Percentiles rank a stretch among this genome's conserved stretches.
Evolutionary conservation across 2,329 filamentous ascomycete species (phyloP).

Genomic region (Alternaria atra): DNA sequence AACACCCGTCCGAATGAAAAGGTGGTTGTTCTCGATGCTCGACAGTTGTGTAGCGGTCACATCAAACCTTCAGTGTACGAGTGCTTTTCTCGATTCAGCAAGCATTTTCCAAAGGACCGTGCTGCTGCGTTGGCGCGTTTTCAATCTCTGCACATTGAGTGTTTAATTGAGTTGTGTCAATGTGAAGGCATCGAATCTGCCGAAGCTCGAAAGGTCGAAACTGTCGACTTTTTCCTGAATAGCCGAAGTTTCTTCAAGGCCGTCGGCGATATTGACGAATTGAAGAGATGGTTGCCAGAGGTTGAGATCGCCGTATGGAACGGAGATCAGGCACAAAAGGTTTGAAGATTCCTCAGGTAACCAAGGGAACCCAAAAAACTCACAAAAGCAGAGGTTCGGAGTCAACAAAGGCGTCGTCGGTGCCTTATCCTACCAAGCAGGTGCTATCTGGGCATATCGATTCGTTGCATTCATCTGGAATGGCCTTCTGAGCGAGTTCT

Average conservation of each 20-base stretch:
- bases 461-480: slow-evolving; percentile 23
- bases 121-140: slow-evolving; percentile 19
- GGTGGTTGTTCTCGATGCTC: slow-evolving; percentile 54
- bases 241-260: slow-evolving; percentile 9
- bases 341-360: background rate
- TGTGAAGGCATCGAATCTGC: slow-evolving; percentile 16
- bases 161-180: slow-evolving; percentile 11
- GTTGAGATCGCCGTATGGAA: background rate
- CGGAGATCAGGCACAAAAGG: background rate
- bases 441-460: slow-evolving; percentile 28
- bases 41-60: slow-evolving; percentile 34
- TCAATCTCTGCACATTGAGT: slow-evolving; percentile 11
- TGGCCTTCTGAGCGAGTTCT: slow-evolving; percentile 20
- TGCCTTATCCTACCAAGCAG: slow-evolving; percentile 43
- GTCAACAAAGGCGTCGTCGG: slow-evolving; percentile 26
- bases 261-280: background rate
- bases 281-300: slow-evolving; percentile 6
- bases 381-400: slow-evolving; percentile 12
- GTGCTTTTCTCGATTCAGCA: slow-evolving; percentile 17
- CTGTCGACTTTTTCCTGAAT: slow-evolving; percentile 19
- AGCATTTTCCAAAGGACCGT: slow-evolving; percentile 14
- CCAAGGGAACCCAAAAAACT: background rate
- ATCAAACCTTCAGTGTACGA: slow-evolving; percentile 23
- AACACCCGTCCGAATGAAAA: slow-evolving; percentile 8
- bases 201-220: slow-evolving; percentile 20